Conservation (phyloP, 805 yeast genomes). For the Saturnispora ahearnii region DNA sequence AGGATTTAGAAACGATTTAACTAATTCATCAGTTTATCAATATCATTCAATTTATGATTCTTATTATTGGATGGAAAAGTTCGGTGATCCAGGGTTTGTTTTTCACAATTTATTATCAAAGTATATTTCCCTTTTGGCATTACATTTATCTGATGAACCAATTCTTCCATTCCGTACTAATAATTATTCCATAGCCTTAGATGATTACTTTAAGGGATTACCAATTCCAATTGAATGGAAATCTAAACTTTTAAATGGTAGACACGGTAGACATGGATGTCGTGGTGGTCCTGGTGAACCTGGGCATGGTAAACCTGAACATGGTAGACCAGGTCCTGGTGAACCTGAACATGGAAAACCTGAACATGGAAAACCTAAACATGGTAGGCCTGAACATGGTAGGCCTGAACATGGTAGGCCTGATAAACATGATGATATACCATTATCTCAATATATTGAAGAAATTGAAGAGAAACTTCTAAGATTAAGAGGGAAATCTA, state of each 20-base stretch:
- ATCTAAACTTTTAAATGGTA: not conserved
- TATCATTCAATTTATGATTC: slow-evolving; percentile 74
- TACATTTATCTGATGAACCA: slow-evolving; percentile 41
- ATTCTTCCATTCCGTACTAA: slow-evolving; percentile 33
- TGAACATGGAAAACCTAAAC: not conserved
- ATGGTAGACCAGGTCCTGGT: not conserved
- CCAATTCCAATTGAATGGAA: slow-evolving; percentile 22
- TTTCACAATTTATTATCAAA: slow-evolving; percentile 50
- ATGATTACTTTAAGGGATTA: slow-evolving; percentile 36
- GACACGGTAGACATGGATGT: not conserved
- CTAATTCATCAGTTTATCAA: slow-evolving; percentile 54
- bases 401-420: not conserved
- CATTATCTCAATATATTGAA: slow-evolving; percentile 20
- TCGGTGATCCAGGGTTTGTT: slow-evolving; percentile 54
- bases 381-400: not conserved
- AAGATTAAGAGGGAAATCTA: slow-evolving; percentile 18
- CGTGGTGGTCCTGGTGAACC: not conserved
- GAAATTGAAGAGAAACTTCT: slow-evolving; percentile 23
- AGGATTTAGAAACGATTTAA: slow-evolving; percentile 37
- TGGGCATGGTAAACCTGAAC: not conserved
- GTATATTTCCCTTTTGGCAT: slow-evolving; percentile 40
- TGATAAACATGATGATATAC: not conserved
- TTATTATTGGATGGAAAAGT: slow-evolving; percentile 56
- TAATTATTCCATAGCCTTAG: slow-evolving; percentile 47
- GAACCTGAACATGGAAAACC: not conserved